A percentile compares a stretch with the other conserved stretches of the same genome.
These are phyloP conservation scores for Pyrenophora teres DNA, from an alignment of 2,329 filamentous ascomycete genomes.

Conservation along the genomic window DNA sequence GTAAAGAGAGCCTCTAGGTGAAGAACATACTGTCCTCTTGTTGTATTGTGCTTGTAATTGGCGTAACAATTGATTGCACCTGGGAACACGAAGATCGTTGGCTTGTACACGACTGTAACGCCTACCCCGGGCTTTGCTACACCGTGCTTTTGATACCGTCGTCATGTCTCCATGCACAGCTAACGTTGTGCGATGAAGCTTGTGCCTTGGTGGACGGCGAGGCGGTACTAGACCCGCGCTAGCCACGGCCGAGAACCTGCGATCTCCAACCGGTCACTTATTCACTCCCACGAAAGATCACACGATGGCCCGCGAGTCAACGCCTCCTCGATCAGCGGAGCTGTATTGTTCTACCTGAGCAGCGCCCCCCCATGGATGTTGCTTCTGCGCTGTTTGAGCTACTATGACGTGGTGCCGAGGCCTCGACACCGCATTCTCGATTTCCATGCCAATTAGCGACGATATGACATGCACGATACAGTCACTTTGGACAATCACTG, in stretches of 20 bases:
- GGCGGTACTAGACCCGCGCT: slow-evolving; percentile 2
- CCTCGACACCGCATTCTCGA: slow-evolving; percentile 6
- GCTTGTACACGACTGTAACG: no score
- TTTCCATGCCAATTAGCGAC: neutral
- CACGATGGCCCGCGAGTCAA: slow-evolving; percentile 4
- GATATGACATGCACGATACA: slow-evolving; percentile 7
- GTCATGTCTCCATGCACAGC: neutral
- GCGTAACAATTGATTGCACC: neutral
- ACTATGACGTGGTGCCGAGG: slow-evolving; percentile 10
- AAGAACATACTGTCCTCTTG: neutral
- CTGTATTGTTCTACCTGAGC: neutral
- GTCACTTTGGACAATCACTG: slow-evolving; percentile 1
- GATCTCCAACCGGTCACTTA: slow-evolving; percentile 1
- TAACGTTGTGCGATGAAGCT: no score
- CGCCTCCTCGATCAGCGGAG: slow-evolving; percentile 1
- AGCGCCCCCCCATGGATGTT: neutral
- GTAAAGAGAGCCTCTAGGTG: neutral
- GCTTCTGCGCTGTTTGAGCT: slow-evolving; percentile 4
- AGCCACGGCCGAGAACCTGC: neutral
- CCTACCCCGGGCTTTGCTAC: neutral
- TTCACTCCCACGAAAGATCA: slow-evolving; percentile 9
- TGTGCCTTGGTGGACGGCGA: neutral
- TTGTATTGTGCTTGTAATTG: neutral
- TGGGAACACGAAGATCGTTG: no score
- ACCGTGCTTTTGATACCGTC: neutral